Evolutionary conservation across 257 asterid species (phyloP).

Genomic region (Sherardia arvensis): DNA sequence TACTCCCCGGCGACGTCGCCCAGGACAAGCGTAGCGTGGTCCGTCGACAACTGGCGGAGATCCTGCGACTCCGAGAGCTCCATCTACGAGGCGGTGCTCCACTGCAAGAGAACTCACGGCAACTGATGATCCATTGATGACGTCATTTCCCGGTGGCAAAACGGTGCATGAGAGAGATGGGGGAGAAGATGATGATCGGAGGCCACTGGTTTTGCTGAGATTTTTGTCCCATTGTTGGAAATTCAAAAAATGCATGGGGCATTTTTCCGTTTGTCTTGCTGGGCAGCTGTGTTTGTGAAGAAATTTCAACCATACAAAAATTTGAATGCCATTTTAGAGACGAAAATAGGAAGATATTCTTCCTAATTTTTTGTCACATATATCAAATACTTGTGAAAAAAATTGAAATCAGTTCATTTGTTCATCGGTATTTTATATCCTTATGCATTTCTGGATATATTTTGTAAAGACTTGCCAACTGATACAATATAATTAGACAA

Average conservation of each 20-base stretch:
- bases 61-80: slow-evolving; percentile 92
- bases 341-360: neutral
- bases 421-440: neutral
- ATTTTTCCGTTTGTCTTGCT: slow-evolving; percentile 12
- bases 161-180: slow-evolving; percentile 1
- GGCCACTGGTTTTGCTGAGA: slow-evolving; percentile 9
- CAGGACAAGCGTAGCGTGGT: slow-evolving; percentile 50
- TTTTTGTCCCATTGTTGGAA: slow-evolving; percentile 1
- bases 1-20: slow-evolving; percentile 48
- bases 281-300: slow-evolving; percentile 12
- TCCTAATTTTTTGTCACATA: slow-evolving; percentile 5
- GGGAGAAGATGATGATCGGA: slow-evolving; percentile 2
- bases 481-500: too few species aligned
- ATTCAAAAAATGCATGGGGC: slow-evolving; percentile 4
- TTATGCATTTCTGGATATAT: neutral
- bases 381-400: too few species aligned
- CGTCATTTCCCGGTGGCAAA: neutral
- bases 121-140: slow-evolving; percentile 1
- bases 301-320: slow-evolving; percentile 26
- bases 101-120: slow-evolving; percentile 80
- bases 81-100: slow-evolving; percentile 82
- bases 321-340: slow-evolving; percentile 15
- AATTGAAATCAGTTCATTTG: neutral
- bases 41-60: slow-evolving; percentile 55
- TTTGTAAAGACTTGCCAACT: too few species aligned